phyloP scores from a whole-genome alignment of 2,329 filamentous ascomycete genomes.

The Penicillium sumatraense region DNA sequence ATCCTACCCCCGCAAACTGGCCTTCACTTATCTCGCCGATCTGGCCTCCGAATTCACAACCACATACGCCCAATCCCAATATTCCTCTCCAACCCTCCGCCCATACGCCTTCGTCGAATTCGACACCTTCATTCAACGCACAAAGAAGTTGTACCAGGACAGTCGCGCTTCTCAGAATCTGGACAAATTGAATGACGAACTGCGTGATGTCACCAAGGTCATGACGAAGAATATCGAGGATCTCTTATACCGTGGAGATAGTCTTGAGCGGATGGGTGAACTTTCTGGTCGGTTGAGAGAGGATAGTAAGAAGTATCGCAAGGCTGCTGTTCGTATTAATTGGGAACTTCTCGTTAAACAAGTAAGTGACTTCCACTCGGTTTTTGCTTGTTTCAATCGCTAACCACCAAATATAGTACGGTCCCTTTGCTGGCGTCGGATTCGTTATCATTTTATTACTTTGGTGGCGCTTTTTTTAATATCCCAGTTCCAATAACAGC shows the following conservation, averaged over 20 bases:
- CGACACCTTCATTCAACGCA: conserved; percentile 93
- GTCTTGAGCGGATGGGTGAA: conserved; percentile 95
- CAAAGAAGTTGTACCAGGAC: conserved; percentile 93
- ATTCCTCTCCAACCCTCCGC: conserved; percentile 74
- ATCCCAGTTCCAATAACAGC: conserved; percentile 8
- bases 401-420: conserved; percentile 64
- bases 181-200: conserved; percentile 93
- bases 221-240: conserved; percentile 99
- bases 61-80: conserved; percentile 75
- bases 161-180: conserved; percentile 88
- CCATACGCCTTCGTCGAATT: conserved; percentile 98
- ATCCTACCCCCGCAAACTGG: conserved; percentile 95
- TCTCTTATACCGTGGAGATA: conserved; percentile 90
- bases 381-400: conserved; percentile 3
- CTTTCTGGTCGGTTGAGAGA: conserved; percentile 84
- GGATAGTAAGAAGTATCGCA: conserved; percentile 91
- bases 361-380: no score
- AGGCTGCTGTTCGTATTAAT: conserved; percentile 92
- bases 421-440: conserved; percentile 80
- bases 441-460: conserved; percentile 85
- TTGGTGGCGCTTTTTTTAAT: conserved; percentile 89
- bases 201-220: conserved; percentile 96
- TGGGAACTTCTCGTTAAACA: conserved; percentile 97
- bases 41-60: conserved; percentile 87
- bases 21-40: conserved; percentile 97